These are phyloP conservation scores for Globisporangium rhizosaccharum DNA, from an alignment of 352 stramenopile species.

Conservation along the genomic window DNA sequence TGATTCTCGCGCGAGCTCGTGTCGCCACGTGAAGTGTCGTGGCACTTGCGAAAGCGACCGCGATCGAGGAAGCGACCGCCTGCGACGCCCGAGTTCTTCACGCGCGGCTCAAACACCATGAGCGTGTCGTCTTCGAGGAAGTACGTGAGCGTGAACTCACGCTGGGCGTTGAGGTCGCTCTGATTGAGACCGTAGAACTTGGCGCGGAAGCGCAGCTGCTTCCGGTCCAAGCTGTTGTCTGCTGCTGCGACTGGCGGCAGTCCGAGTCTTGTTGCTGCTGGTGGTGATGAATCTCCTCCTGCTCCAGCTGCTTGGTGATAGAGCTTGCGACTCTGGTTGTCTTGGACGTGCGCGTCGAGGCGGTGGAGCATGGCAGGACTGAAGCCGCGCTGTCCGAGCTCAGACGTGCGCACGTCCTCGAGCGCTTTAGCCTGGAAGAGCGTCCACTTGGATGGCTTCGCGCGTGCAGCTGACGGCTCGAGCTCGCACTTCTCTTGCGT, in stretches of 20 bases:
- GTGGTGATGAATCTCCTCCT: background rate
- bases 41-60: conserved; percentile 52
- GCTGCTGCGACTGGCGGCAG: conserved; percentile 23
- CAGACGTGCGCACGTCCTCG: background rate
- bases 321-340: conserved; percentile 14
- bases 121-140: conserved; percentile 80
- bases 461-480: background rate
- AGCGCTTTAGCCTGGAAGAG: conserved; percentile 31
- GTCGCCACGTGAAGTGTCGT: conserved; percentile 12
- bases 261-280: conserved; percentile 17
- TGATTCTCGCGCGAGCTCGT: conserved; percentile 25
- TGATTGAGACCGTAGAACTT: conserved; percentile 37
- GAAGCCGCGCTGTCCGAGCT: conserved; percentile 9
- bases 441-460: conserved; percentile 42
- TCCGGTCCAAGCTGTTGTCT: conserved; percentile 35
- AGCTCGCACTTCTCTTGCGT: conserved; percentile 62
- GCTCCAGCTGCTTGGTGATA: background rate
- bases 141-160: conserved; percentile 76
- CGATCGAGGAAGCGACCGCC: conserved; percentile 76
- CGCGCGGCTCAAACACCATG: conserved; percentile 61
- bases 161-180: conserved; percentile 34
- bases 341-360: conserved; percentile 13
- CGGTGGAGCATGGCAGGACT: conserved; percentile 13
- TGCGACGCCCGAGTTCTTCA: conserved; percentile 59
- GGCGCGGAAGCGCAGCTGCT: conserved; percentile 71